Percentiles rank a stretch among this genome's conserved stretches.
These are phyloP conservation scores for Pezicula neosporulosa DNA, from an alignment of 2,329 filamentous ascomycete genomes.

Conservation along the genomic window DNA sequence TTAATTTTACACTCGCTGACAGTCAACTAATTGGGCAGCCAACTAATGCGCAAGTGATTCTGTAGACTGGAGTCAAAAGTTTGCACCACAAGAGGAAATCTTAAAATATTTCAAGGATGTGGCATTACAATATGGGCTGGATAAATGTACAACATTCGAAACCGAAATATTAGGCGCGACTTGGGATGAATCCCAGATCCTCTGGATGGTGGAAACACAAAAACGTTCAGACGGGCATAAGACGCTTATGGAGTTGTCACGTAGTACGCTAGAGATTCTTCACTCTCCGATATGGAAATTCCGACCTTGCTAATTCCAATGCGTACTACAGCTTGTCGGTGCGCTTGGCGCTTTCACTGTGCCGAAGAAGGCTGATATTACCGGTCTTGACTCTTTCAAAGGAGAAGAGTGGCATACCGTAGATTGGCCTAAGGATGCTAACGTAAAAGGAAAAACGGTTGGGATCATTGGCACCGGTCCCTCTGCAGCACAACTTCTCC, in stretches of 20 bases:
- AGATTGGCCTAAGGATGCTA: slow-evolving; percentile 44
- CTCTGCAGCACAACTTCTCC: slow-evolving; percentile 45
- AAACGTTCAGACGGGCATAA: not conserved
- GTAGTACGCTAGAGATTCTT: not conserved
- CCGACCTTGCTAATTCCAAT: not conserved
- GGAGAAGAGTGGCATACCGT: slow-evolving; percentile 48
- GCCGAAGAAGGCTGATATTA: slow-evolving; percentile 1
- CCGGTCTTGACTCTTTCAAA: slow-evolving; percentile 41
- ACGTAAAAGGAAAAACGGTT: slow-evolving; percentile 43
- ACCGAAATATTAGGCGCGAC: not conserved
- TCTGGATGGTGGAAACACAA: not conserved
- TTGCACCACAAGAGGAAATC: not conserved
- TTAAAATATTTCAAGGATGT: not conserved
- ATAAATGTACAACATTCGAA: not conserved
- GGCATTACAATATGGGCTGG: not conserved
- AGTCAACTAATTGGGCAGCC: no score
- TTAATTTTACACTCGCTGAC: not conserved
- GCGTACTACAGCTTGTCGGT: not conserved
- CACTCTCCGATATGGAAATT: no score
- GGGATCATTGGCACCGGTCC: slow-evolving; percentile 52
- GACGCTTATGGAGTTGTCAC: not conserved
- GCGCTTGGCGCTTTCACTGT: not conserved
- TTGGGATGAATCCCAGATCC: not conserved
- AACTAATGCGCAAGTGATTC: not conserved
- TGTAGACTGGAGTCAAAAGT: not conserved